Base-by-base conservation (phyloP, 768 basidiomycete species). In the Rhodocollybia butyracea region DNA sequence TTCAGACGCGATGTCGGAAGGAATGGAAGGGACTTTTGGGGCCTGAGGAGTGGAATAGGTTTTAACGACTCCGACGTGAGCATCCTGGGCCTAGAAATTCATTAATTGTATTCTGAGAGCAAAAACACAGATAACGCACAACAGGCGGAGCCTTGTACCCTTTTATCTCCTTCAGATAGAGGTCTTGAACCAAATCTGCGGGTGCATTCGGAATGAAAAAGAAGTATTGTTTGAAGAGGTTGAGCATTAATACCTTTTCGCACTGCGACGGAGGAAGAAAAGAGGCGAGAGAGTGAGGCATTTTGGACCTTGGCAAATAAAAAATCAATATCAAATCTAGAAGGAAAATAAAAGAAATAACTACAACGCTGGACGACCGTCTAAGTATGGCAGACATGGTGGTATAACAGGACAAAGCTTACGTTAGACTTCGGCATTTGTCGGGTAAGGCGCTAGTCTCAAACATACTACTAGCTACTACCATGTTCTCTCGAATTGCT, bases 81-180 rank as follows among this genome's bases (percentile, higher is more conserved):
- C 94, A 69, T 97, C 91, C 71, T 91, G 86, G 59, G 88, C 83
- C 95, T 98, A 56, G 19, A 52, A 26, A 46, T 46, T 38, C 34
- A 41, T 19, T 29, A 41, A 53, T 45, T 41, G n/a, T 19, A 22
- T 47, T 45, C 19, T 19, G 27, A 21, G 30, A 27, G 43, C n/a
- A 42, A 34, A 3, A 4, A n/a, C 5, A 27, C 11, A 26, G 40
- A 21, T 27, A n/a, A 80, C 91, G 70, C 64, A 94, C 94, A 43
- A 68, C 70, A 5, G 83, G 74, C 32, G 84, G 75, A 38, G 91
- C 79, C 78, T 92, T 96, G 84, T 95, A 98, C 4, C 82, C 70
- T 74, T 90, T 95, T 64, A 98, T 80, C 76, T 96, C 89, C 66
- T 80, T 85, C 62, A 98, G 63, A 74, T 98, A 98, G 54, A 97